Evolutionary conservation across 1,284 basidiomycete species (phyloP), one percentile per base, ranked within the genome.

Genomic region (Cutaneotrichosporon cavernicola): DNA sequence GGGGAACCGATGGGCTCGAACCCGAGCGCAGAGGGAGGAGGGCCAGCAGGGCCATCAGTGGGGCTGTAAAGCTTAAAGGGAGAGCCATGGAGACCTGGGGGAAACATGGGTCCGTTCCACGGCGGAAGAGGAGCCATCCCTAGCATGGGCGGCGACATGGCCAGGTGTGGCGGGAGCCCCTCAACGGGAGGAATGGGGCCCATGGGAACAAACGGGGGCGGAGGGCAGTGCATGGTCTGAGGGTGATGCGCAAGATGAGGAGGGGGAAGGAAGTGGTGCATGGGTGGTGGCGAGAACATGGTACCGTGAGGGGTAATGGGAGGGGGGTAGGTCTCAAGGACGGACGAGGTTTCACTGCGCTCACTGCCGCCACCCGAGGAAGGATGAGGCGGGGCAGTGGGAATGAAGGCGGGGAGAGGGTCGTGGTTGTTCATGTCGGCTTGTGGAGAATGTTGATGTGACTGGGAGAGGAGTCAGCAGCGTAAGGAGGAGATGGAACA

Each of bases 371-470:
- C 43, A 46, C 43, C 43, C 43, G 18, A 46, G 18, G 43, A 46
- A 18, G 16, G 16, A 1, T 46, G 43, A n/a, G 43, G 60, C 18
- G 60, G 51, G n/a, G 52, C 60, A 36, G 53, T 55, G 14, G 60
- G 60, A 21, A 61, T 38, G 40, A 56, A 61, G 22, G 51, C 52
- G 18, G 60, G 53, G 30, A 47, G 53, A 49, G 46, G 16, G 16
- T 43, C 51, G 16, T 38, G n/a, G 21, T 38, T 21, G 31, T 51
- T 46, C 51, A 61, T 56, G 26, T 22, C 26, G 34, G 40, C 14
- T 36, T 21, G 11, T 26, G 11, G 49, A 26, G 31, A 56, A 32
- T 13, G 53, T n/a, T 38, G 31, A 22, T 22, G n/a, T 1, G 34
- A 7, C 18, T 34, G 31, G 26, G 53, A 31, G 36, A 21, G 32